Conservation (phyloP, 2,329 filamentous ascomycete species). For the Venturia pyrina region DNA sequence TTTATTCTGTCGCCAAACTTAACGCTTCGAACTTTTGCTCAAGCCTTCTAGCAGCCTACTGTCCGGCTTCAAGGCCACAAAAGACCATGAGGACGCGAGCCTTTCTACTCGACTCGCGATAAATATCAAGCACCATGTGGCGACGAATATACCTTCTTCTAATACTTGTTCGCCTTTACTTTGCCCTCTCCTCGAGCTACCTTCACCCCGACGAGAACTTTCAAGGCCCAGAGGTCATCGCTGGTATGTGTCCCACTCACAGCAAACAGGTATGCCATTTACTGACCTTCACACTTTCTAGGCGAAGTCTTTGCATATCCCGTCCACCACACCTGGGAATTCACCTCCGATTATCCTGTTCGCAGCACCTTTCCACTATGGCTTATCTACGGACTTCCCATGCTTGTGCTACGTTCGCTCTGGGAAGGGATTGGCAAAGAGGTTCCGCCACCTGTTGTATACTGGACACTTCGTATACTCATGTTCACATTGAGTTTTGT, state of each 20-base stretch:
- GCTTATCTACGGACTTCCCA: constrained; percentile 87
- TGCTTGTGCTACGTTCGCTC: constrained; percentile 86
- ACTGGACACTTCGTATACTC: constrained; percentile 76
- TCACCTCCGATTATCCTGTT: constrained; percentile 77
- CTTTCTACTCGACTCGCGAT: background rate
- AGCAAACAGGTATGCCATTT: background rate
- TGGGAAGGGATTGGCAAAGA: constrained; percentile 78
- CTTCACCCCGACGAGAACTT: constrained; percentile 98
- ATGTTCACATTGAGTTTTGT: constrained; percentile 97
- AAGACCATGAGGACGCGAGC: background rate
- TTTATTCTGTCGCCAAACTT: background rate
- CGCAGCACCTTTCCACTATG: constrained; percentile 95
- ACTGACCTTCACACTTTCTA: constrained; percentile 28
- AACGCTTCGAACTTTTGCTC: background rate
- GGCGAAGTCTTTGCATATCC: constrained; percentile 90
- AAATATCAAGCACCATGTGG: constrained; percentile 56
- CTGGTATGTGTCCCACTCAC: constrained; percentile 51
- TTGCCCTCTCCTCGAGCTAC: constrained; percentile 90
- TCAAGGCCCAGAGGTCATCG: constrained; percentile 93
- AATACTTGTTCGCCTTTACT: constrained; percentile 80
- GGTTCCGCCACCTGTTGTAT: constrained; percentile 75
- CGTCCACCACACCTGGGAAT: constrained; percentile 88
- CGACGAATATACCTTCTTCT: constrained; percentile 79
- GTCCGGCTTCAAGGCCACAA: background rate
- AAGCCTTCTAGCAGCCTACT: background rate